Base-by-base conservation (phyloP, 352 stramenopile genomes). In the Blastocystis sp. region DNA sequence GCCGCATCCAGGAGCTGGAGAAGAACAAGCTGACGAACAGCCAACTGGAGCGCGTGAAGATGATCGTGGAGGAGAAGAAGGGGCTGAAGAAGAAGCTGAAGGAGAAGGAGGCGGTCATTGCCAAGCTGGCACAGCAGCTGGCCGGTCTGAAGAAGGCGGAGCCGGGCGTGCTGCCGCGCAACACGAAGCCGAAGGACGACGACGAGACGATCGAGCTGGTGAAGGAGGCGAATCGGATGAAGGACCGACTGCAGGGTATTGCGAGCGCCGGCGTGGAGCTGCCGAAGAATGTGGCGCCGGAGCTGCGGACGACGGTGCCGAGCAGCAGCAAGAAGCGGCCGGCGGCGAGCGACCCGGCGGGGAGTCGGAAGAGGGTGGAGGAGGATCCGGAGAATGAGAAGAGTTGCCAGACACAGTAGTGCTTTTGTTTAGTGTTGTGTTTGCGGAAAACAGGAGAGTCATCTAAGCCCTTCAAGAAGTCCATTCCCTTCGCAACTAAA, bases 11-110 rank as follows among this genome's bases (percentile, higher is more conserved):
- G 34, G 74, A 84, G 53, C 56, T 84, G 53, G 74, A 84, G 74
- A 84, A 84, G 60, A 84, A 84, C 38, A 84, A 84, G 28, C 74
- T 84, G 41, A 84, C 74, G 41, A 62, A 43, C 17, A 59, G 52
- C 4, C 74, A 84, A 41, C n/a, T 84, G 53, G 74, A 84, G 40
- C 52, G 48, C 10, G 60, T 84, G 4, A 53, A 59, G 56, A 38
- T 48, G 28, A 67, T 84, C 21, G 74, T 84, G 52, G 52, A 84
- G 19, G 45, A 66, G 34, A 66, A 69, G 53, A 84, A 84, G 61
- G 52, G 48, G 23, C 61, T 70, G 10, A 84, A 84, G 56, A 48
- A 28, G 56, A 28, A 62, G 14, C n/a, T 84, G 28, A 62, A 84
- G 38, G 74, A 84, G 40, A 53, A 69, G 11, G 56, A 66, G 56